Conservation (phyloP, 495 filamentous ascomycete species). For the Thermothielavioides terrestris region DNA sequence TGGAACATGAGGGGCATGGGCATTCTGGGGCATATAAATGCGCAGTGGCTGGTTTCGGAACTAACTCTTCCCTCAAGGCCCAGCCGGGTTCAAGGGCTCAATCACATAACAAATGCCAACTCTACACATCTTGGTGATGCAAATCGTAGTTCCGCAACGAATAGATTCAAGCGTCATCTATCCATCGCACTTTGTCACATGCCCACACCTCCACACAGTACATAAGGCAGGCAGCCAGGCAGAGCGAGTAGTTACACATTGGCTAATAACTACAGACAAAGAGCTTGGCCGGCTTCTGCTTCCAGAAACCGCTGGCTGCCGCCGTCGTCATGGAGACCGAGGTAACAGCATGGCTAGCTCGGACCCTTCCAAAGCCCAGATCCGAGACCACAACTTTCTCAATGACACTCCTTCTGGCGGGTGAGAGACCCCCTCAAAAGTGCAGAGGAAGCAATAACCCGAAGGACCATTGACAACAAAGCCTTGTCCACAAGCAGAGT, state of each 20-base stretch:
- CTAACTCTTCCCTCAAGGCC: too few relatives aligned
- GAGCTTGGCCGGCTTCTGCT: background rate
- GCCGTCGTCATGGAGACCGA: background rate
- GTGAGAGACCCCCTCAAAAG: background rate
- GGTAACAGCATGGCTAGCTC: constrained; percentile 3
- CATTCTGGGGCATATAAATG: too few relatives aligned
- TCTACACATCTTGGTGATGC: too few relatives aligned
- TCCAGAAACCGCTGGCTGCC: background rate
- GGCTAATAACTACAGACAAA: constrained; percentile 1
- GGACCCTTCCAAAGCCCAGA: background rate
- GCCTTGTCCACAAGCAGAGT: constrained; percentile 6
- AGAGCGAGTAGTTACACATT: constrained; percentile 2
- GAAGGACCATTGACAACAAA: background rate
- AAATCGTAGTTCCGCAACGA: constrained; percentile 7
- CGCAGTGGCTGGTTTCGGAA: too few relatives aligned
- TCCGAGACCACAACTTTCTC: background rate
- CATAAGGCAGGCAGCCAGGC: background rate
- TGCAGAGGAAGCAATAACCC: background rate
- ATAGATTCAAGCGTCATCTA: constrained; percentile 40
- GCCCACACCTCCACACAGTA: background rate
- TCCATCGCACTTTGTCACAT: constrained; percentile 1
- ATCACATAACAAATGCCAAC: constrained; percentile 1
- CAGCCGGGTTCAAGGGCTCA: too few relatives aligned
- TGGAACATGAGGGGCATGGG: too few relatives aligned
- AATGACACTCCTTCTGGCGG: background rate